These are phyloP conservation scores for Pezicula rhizophila DNA, from an alignment of 2,329 filamentous ascomycete species.

Conservation along the genomic window DNA sequence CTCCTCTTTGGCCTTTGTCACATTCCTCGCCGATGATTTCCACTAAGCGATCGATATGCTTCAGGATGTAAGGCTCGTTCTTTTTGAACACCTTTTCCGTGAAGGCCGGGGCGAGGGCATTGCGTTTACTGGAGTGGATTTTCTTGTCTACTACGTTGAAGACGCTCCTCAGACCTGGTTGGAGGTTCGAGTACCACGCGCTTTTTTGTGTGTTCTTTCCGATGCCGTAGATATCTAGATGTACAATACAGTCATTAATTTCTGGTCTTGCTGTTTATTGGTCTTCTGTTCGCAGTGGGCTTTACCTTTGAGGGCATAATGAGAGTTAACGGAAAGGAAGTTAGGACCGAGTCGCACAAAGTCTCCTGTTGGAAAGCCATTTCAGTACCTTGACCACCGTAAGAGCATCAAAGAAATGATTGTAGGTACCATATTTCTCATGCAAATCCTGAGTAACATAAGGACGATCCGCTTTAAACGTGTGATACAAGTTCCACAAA, in stretches of 20 bases:
- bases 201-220: slow-evolving; percentile 6
- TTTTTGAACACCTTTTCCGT: slow-evolving; percentile 9
- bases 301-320: slow-evolving; percentile 1
- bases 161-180: slow-evolving; percentile 52
- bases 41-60: slow-evolving; percentile 45
- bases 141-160: slow-evolving; percentile 66
- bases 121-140: slow-evolving; percentile 61
- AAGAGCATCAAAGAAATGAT: slow-evolving; percentile 7
- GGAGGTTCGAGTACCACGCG: slow-evolving; percentile 6
- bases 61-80: slow-evolving; percentile 8
- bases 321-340: slow-evolving; percentile 5
- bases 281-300: neutral
- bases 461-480: slow-evolving; percentile 31
- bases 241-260: neutral
- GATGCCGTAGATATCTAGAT: slow-evolving; percentile 4
- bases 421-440: slow-evolving; percentile 29
- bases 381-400: neutral
- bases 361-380: slow-evolving; percentile 35
- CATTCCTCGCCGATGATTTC: slow-evolving; percentile 37
- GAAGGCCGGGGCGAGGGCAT: slow-evolving; percentile 56
- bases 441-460: slow-evolving; percentile 29
- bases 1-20: slow-evolving; percentile 18
- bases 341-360: slow-evolving; percentile 58
- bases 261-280: neutral
- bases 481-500: slow-evolving; percentile 27